A percentile compares a stretch with the other conserved stretches of the same genome.
Conservation (phyloP, 257 asterid species). For the Penstemon newberryi region DNA sequence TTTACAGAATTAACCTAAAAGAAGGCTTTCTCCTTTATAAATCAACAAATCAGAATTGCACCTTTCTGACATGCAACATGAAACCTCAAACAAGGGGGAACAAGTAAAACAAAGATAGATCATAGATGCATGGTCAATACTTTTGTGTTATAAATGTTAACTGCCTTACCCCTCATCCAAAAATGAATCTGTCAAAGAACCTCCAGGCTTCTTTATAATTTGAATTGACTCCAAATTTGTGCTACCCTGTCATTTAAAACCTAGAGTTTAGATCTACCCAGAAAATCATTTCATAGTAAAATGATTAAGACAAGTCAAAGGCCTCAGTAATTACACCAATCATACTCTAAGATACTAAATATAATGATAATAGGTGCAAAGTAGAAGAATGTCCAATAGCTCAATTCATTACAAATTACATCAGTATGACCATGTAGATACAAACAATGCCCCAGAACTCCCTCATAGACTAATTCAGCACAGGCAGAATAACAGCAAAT, state of each 20-base stretch:
- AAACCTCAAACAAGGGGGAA: neutral
- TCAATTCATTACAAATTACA: neutral
- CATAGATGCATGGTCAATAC: neutral
- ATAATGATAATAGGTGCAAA: neutral
- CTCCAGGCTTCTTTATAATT: conserved; percentile 93
- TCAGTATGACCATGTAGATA: no score
- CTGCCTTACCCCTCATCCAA: conserved; percentile 76
- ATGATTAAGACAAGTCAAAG: neutral
- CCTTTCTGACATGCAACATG: neutral
- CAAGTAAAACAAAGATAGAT: neutral
- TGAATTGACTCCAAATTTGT: conserved; percentile 91
- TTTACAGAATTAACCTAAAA: no score
- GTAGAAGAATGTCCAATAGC: neutral
- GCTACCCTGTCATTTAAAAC: conserved; percentile 70
- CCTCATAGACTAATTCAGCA: neutral
- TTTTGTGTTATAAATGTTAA: neutral
- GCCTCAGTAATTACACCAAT: neutral
- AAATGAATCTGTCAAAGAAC: conserved; percentile 82
- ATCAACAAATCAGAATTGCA: neutral
- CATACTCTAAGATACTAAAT: neutral
- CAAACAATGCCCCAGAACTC: neutral
- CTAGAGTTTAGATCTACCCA: conserved; percentile 5
- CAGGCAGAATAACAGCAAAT: neutral
- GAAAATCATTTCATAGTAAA: no score
- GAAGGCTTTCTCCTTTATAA: no score